Conservation (phyloP, 169 alveolate genomes). For the Plasmodium billcollinsi region DNA sequence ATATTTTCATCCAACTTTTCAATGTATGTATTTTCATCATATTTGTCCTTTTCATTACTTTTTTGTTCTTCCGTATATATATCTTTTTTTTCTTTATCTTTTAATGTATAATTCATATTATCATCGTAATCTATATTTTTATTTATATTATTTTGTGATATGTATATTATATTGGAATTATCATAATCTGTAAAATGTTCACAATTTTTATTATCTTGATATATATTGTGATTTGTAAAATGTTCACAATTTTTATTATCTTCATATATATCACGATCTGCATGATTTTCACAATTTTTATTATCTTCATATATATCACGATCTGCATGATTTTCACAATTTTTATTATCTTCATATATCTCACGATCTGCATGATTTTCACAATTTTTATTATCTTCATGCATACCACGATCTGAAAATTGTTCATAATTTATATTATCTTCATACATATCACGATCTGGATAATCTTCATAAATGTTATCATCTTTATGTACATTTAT, state of each 20-base stretch:
- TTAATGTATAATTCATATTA: too few relatives aligned
- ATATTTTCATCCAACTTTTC: too few relatives aligned
- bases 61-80: too few relatives aligned
- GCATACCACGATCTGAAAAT: background rate
- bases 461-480: background rate
- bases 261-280: background rate
- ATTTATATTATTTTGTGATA: too few relatives aligned
- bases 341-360: background rate
- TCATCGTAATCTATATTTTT: too few relatives aligned
- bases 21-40: too few relatives aligned
- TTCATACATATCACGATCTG: background rate
- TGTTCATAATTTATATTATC: background rate
- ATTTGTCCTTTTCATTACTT: too few relatives aligned
- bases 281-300: background rate
- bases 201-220: background rate
- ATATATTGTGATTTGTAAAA: background rate
- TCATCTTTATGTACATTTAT: background rate
- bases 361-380: too few relatives aligned
- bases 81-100: too few relatives aligned
- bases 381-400: background rate
- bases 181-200: background rate
- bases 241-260: background rate
- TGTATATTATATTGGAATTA: background rate
- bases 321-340: background rate
- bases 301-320: background rate